These are phyloP conservation scores for Brettanomyces sp. DNA, from an alignment of 805 yeast species.

Conservation along the genomic window DNA sequence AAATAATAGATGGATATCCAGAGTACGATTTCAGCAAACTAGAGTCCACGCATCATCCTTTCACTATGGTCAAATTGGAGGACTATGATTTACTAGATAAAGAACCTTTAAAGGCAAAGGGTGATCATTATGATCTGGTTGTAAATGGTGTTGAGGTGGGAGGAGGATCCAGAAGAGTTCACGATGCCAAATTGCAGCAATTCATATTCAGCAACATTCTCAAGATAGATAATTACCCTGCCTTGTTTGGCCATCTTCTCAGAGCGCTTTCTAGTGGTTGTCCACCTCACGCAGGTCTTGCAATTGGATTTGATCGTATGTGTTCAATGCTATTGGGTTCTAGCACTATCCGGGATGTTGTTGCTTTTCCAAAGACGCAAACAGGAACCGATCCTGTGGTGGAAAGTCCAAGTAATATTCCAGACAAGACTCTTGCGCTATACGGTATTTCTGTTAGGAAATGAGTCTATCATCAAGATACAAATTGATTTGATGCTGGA, in stretches of 20 bases:
- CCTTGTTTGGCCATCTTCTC: slow-evolving; percentile 77
- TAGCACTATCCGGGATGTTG: slow-evolving; percentile 77
- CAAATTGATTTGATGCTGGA: too few species aligned
- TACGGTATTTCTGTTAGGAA: slow-evolving; percentile 36
- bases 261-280: slow-evolving; percentile 81
- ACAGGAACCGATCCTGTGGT: slow-evolving; percentile 85
- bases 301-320: slow-evolving; percentile 88
- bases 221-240: slow-evolving; percentile 45
- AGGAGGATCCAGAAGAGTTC: slow-evolving; percentile 95
- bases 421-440: slow-evolving; percentile 36
- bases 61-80: slow-evolving; percentile 76
- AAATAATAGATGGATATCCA: slow-evolving; percentile 38
- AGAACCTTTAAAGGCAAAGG: slow-evolving; percentile 58
- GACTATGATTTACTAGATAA: slow-evolving; percentile 51
- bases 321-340: slow-evolving; percentile 84
- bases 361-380: slow-evolving; percentile 91
- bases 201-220: slow-evolving; percentile 61
- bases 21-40: slow-evolving; percentile 37
- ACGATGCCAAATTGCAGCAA: slow-evolving; percentile 71
- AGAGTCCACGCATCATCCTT: slow-evolving; percentile 91
- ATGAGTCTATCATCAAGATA: neutral
- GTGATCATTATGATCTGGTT: slow-evolving; percentile 92
- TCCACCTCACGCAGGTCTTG: slow-evolving; percentile 98
- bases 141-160: slow-evolving; percentile 93
- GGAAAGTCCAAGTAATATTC: slow-evolving; percentile 68